Evolutionary conservation across 768 basidiomycete species (phyloP), one percentile per base, ranked within the genome.

Genomic region (Porphyrellus cyaneotinctus): DNA sequence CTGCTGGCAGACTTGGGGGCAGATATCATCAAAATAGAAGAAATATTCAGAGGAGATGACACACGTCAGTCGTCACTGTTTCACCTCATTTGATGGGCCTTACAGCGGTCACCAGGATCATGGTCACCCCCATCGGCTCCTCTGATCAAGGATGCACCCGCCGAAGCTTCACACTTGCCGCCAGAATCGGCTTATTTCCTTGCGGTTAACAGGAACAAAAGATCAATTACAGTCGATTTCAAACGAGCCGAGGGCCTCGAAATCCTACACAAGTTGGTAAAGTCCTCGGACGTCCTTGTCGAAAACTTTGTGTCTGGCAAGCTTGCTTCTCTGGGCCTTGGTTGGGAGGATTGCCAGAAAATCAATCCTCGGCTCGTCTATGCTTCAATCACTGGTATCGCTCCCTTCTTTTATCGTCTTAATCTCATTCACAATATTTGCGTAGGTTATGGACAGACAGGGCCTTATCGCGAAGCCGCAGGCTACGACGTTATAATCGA

Each of bases 171-270:
- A 9, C 82, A 88, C 64, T 76, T 91, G 0, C 92, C 91, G 10
- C 82, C 92, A 11, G 95, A 97, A 67, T 90, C 91, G 4, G 91
- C 95, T 0, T 97, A 97, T 66, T 97, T 95, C 67, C 79, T 97
- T 7, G 80, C 88, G 0, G 83, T 80, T 0, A 97, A 97, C 67
- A 78, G 95, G 46, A 92, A 92, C 70, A 95, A 95, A 66, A 81
- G 88, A 28, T 93, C 91, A 6, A 78, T 95, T 37, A 93, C 91
- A 8, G 82, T 95, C 15, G 88, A 97, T 70, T 84, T 97, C 72
- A 97, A 95, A 69, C 70, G 73, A 1, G 73, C 81, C 2, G 81
- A 86, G 58, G 95, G 95, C 0, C 76, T 88, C 3, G 83, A 85
- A 52, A 83, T 97, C 22, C 56, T 94, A 6, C 80, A 77, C 38